Percentiles rank a stretch among this genome's conserved stretches.
These are phyloP conservation scores for Taphrina deformans DNA, from an alignment of 1,139 yeast genomes.

Conservation along the genomic window DNA sequence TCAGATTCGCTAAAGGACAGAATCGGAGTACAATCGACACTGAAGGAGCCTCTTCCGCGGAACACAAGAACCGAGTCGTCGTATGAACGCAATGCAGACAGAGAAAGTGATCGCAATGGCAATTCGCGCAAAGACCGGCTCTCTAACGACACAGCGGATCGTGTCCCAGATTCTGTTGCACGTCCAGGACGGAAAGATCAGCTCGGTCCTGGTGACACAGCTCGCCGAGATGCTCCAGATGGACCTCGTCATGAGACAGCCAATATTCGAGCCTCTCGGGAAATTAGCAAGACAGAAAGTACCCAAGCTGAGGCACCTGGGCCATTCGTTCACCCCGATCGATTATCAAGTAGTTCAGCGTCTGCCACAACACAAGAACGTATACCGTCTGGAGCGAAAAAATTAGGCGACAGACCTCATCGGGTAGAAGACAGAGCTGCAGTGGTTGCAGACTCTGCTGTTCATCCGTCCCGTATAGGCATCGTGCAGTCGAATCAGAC, in stretches of 20 bases:
- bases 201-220: neutral
- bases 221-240: conserved; percentile 6
- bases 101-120: neutral
- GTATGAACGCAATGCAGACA: neutral
- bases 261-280: neutral
- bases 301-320: neutral
- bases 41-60: neutral
- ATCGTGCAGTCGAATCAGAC: neutral
- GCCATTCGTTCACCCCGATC: neutral
- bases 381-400: too few species aligned
- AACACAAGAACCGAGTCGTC: neutral
- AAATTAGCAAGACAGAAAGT: neutral
- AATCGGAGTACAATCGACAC: neutral
- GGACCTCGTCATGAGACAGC: neutral
- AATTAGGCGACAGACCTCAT: neutral
- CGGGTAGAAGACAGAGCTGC: neutral
- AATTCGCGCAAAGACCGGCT: neutral
- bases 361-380: neutral
- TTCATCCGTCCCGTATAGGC: conserved; percentile 1
- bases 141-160: neutral
- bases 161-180: neutral
- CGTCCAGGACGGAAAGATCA: neutral
- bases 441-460: neutral
- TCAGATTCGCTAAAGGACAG: neutral
- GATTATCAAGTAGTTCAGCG: neutral